Conservation (phyloP, 805 yeast species). For the Candida ovalis region DNA sequence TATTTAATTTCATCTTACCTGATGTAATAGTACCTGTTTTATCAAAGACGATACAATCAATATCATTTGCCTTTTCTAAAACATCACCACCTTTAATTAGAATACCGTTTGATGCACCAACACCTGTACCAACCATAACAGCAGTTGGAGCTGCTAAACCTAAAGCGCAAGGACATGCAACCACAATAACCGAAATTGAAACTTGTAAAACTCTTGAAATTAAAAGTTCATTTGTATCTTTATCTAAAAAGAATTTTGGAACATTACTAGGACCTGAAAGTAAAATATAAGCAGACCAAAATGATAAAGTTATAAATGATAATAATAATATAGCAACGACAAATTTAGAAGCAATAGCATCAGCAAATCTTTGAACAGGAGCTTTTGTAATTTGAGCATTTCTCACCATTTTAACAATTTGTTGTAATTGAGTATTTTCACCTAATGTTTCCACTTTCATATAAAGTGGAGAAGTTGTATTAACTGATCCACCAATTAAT, state of each 20-base stretch:
- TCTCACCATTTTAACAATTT: conserved; percentile 80
- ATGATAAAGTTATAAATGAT: conserved; percentile 59
- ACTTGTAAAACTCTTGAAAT: conserved; percentile 48
- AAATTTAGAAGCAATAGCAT: conserved; percentile 76
- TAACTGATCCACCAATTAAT: conserved; percentile 89
- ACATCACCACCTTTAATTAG: conserved; percentile 91
- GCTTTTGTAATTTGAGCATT: conserved; percentile 87
- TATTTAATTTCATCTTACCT: conserved; percentile 61
- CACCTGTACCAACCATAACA: conserved; percentile 98
- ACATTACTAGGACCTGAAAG: conserved; percentile 8
- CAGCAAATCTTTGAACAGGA: conserved; percentile 89
- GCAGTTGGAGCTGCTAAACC: conserved; percentile 96
- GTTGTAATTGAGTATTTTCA: conserved; percentile 78
- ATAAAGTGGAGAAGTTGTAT: conserved; percentile 70
- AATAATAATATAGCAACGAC: conserved; percentile 71
- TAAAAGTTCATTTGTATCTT: conserved; percentile 15
- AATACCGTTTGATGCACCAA: conserved; percentile 87
- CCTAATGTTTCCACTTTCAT: conserved; percentile 72
- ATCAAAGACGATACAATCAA: conserved; percentile 75
- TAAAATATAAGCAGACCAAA: conserved; percentile 48
- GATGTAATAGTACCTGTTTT: conserved; percentile 94
- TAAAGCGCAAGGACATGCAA: conserved; percentile 89
- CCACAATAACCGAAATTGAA: conserved; percentile 89
- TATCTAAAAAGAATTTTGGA: conserved; percentile 27
- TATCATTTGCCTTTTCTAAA: conserved; percentile 65